Conservation (phyloP, 2,329 filamentous ascomycete species). For the Colletotrichum orchidophilum region DNA sequence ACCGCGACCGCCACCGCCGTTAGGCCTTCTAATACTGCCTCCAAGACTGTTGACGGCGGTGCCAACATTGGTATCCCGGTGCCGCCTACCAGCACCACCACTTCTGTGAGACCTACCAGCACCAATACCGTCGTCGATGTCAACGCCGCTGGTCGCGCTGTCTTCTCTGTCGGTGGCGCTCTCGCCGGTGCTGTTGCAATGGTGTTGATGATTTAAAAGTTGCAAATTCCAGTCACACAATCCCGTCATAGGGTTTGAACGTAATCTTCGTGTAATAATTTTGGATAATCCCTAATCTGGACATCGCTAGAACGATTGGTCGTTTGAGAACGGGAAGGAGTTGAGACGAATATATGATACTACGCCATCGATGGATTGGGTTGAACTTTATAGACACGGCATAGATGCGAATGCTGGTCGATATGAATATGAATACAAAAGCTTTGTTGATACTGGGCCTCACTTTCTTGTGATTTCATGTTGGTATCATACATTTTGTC, state of each 20-base stretch:
- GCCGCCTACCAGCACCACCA: not conserved
- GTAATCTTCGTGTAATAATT: constrained; percentile 20
- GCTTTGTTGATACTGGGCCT: not conserved
- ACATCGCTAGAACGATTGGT: not conserved
- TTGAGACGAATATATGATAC: constrained; percentile 28
- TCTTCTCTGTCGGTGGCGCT: constrained; percentile 11
- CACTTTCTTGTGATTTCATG: not conserved
- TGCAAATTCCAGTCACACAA: not conserved
- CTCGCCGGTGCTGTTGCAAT: constrained; percentile 5
- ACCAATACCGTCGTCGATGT: constrained; percentile 18
- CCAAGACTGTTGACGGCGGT: constrained; percentile 14
- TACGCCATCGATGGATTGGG: constrained; percentile 13
- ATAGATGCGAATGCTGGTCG: not conserved
- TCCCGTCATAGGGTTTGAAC: not conserved
- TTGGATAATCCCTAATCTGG: constrained; percentile 21
- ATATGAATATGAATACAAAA: not conserved
- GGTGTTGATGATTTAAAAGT: constrained; percentile 11
- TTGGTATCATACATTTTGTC: too few relatives aligned
- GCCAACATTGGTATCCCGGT: constrained; percentile 17
- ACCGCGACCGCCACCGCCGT: constrained; percentile 1
- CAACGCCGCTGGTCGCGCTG: constrained; percentile 16
- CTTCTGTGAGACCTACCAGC: not conserved
- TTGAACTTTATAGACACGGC: constrained; percentile 9
- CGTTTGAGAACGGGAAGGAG: not conserved
- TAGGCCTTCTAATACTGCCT: constrained; percentile 10